A percentile compares a stretch with the other conserved stretches of the same genome.
These are phyloP conservation scores for Diaporthe vexans DNA, from an alignment of 2,329 filamentous ascomycete species.

Conservation along the genomic window DNA sequence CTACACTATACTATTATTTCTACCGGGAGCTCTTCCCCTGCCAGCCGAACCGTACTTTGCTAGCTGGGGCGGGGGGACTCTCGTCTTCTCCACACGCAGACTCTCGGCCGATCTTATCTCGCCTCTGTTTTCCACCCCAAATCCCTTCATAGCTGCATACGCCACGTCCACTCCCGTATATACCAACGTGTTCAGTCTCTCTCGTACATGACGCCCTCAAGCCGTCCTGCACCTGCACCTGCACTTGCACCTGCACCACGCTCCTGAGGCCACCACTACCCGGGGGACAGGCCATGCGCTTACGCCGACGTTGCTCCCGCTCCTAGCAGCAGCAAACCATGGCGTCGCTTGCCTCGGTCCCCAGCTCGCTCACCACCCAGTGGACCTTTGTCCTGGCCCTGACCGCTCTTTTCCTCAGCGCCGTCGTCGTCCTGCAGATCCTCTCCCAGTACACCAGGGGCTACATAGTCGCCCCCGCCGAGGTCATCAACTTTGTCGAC, in stretches of 20 bases:
- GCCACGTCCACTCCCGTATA: constrained; percentile 1
- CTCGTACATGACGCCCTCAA: constrained; percentile 35
- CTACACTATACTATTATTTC: neutral
- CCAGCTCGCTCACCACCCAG: constrained; percentile 60
- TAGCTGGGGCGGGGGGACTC: neutral
- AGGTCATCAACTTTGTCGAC: constrained; percentile 71
- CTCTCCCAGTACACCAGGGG: constrained; percentile 66
- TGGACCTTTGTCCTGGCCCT: constrained; percentile 71
- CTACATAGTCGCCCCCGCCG: constrained; percentile 70
- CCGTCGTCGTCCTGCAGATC: constrained; percentile 68
- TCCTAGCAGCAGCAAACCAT: constrained; percentile 52
- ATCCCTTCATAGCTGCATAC: constrained; percentile 8
- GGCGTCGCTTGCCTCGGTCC: constrained; percentile 69
- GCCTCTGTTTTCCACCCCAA: constrained; percentile 7
- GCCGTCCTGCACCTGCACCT: constrained; percentile 41
- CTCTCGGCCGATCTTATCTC: constrained; percentile 27
- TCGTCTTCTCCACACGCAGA: constrained; percentile 9
- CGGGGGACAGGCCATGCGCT: constrained; percentile 44
- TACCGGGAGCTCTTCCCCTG: neutral
- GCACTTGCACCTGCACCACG: constrained; percentile 35
- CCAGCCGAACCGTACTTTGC: constrained; percentile 9
- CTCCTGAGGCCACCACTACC: constrained; percentile 8
- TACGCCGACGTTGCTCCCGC: constrained; percentile 24
- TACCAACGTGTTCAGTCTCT: constrained; percentile 29
- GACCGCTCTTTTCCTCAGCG: constrained; percentile 69